Percentiles rank a stretch among this genome's conserved stretches.
These are phyloP conservation scores for Xylariaceae sp. DNA, from an alignment of 2,329 filamentous ascomycete species.

Conservation along the genomic window DNA sequence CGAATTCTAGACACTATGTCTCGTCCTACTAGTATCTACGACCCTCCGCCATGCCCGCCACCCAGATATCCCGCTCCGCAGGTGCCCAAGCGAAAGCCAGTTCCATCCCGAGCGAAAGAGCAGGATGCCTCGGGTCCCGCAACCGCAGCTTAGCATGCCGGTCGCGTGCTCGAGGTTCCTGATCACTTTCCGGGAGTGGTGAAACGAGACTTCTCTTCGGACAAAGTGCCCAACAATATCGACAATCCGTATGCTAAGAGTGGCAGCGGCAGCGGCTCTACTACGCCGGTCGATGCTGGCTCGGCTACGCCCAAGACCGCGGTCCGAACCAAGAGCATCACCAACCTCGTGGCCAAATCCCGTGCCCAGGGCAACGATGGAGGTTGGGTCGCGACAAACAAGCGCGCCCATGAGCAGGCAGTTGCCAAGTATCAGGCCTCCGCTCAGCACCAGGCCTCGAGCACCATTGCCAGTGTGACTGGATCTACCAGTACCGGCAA, in stretches of 20 bases:
- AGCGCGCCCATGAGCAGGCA: no score
- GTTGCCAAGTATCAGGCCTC: no score
- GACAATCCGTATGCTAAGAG: no score
- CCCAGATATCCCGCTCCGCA: constrained; percentile 8
- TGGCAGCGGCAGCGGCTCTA: no score
- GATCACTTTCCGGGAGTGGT: constrained; percentile 1
- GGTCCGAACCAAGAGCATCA: no score
- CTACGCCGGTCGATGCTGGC: no score
- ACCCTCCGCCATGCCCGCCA: constrained; percentile 2
- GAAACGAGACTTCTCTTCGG: constrained; percentile 8
- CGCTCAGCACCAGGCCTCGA: neutral
- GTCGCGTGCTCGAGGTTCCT: neutral
- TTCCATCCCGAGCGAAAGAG: no score
- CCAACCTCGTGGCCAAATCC: no score
- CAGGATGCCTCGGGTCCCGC: neutral
- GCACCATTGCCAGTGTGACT: neutral
- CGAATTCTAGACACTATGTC: neutral
- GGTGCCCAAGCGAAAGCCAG: neutral
- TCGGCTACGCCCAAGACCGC: neutral
- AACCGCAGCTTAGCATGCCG: constrained; percentile 1
- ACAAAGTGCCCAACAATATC: no score
- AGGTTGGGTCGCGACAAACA: no score
- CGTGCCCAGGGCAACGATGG: no score
- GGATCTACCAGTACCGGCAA: neutral
- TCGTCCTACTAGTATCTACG: neutral